Percentiles rank a stretch among this genome's conserved stretches.
phyloP scores from a whole-genome alignment of 2,329 filamentous ascomycete genomes.

The Tolypocladium album region DNA sequence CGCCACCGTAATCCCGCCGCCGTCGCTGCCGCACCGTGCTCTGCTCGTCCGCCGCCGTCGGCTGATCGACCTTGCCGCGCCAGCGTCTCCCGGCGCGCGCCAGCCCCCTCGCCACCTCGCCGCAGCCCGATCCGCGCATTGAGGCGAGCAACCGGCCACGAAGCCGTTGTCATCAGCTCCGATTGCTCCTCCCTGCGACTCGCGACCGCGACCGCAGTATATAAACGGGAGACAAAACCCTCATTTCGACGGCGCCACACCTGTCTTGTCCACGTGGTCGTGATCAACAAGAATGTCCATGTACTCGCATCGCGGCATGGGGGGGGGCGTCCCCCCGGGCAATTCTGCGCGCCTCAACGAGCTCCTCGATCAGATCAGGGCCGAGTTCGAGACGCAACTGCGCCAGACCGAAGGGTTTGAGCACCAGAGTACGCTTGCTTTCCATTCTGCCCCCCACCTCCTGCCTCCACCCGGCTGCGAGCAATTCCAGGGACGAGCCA shows the following conservation, averaged over 20 bases:
- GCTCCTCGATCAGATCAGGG: slow-evolving; percentile 80
- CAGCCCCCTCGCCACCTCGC: not conserved
- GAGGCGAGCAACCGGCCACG: not conserved
- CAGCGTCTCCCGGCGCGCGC: not conserved
- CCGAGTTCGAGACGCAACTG: slow-evolving; percentile 81
- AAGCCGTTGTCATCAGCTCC: not conserved
- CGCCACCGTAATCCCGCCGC: not conserved
- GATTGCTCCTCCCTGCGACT: not conserved
- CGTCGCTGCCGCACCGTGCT: not conserved
- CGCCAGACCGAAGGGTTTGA: slow-evolving; percentile 80
- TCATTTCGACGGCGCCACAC: not conserved
- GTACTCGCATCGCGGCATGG: slow-evolving; percentile 87
- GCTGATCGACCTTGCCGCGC: not conserved
- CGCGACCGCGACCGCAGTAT: not conserved
- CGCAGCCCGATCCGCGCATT: not conserved
- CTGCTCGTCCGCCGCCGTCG: not conserved
- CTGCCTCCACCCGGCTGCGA: not conserved
- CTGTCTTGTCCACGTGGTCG: not conserved
- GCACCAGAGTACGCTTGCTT: slow-evolving; percentile 65
- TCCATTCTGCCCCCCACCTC: not conserved
- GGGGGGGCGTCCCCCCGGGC: slow-evolving; percentile 54
- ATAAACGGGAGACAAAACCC: not conserved
- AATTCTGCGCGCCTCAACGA: slow-evolving; percentile 66
- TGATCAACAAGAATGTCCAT: slow-evolving; percentile 48
- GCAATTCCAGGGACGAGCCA: not conserved